Conservation (phyloP, 2,329 filamentous ascomycete genomes). For the Fusarium proliferatum region DNA sequence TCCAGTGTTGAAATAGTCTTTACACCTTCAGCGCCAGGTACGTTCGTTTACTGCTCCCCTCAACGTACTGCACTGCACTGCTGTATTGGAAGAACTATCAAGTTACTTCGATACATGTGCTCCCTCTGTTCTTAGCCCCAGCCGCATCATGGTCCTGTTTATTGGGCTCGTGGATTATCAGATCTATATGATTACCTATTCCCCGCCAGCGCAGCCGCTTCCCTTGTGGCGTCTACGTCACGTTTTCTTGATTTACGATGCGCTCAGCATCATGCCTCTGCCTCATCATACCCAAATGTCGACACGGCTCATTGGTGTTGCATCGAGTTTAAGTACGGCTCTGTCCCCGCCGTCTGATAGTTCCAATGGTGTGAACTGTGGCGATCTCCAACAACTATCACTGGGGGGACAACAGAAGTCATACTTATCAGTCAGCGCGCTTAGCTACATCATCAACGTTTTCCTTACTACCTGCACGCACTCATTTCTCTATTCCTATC, state of each 20-base stretch:
- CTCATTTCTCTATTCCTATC: background rate
- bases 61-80: conserved; percentile 1
- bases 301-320: conserved; percentile 2
- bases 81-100: background rate
- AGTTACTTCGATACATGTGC: background rate
- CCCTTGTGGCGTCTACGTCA: conserved; percentile 41
- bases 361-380: background rate
- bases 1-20: conserved; percentile 1
- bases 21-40: conserved; percentile 24
- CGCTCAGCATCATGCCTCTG: conserved; percentile 21
- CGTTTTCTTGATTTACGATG: conserved; percentile 33
- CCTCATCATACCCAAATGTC: background rate
- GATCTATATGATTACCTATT: conserved; percentile 7
- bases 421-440: conserved; percentile 23
- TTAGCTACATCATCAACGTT: conserved; percentile 33
- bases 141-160: background rate
- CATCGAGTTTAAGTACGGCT: background rate
- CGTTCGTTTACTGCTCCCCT: conserved; percentile 13
- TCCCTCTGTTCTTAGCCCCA: background rate
- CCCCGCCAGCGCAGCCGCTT: conserved; percentile 21
- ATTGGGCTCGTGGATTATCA: conserved; percentile 1
- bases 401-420: conserved; percentile 18
- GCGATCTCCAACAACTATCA: background rate
- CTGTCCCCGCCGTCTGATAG: background rate
- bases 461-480: conserved; percentile 13